Evolutionary conservation across 345 rosid genomes (phyloP), one percentile per base, ranked within the genome.

Genomic region (Arabis hirsuta): DNA sequence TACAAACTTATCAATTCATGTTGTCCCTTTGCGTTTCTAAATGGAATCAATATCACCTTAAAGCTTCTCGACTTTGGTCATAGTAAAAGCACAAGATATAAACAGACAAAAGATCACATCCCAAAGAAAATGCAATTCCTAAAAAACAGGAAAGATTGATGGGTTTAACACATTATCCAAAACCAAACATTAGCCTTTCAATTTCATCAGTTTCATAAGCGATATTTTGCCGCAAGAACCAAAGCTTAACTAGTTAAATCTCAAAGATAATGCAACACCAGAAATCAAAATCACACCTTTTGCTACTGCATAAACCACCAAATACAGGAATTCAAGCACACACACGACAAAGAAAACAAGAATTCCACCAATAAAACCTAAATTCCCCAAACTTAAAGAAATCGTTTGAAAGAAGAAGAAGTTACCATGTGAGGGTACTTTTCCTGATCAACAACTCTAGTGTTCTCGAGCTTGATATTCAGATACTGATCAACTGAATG

Each of bases 401-500:
- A 47, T 32, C 55, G 29, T 7, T 7, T 2, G 3, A 38, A 6
- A n/a, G 44, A 26, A 27, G 22, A 24, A 14, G 29, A 39, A 0
- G 7, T 14, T 81, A 96, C 99, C 99, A 96, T 96, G 86, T 96
- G 99, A 76, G 99, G 99, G 72, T 88, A 86, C 85, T 90, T 90
- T 89, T 96, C 99, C 68, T 92, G 96, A 83, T 96, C 99, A 71
- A 96, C 98, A 78, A 90, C 99, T 73, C 97, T 88, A 51, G 99
- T 96, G 73, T 92, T 96, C 90, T 96, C 99, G 39, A 96, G 98
- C 85, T 96, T 96, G 88, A 92, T 92, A 72, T 96, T 96, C 47
- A 96, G 97, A 78, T 96, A 96, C 76, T 96, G 99, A 84, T 96
- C 99, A 13, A 96, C 99, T 4, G 99, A 96, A 71, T 96, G 99